Conservation (phyloP, 306 rosid genomes). For the Inga laurina region DNA sequence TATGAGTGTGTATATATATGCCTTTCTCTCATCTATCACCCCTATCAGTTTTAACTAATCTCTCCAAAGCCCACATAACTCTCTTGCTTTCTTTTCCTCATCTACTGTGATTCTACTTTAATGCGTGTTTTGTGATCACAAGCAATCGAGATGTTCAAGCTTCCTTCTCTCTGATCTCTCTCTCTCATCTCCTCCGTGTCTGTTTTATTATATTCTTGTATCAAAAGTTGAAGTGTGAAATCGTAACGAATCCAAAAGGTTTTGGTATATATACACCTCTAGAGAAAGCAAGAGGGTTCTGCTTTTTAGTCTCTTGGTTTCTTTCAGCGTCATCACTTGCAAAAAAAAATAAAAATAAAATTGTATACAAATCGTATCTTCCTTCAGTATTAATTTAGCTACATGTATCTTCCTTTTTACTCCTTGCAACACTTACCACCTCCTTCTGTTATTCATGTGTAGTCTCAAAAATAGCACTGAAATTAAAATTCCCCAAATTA, state of each 20-base stretch:
- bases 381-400: background rate
- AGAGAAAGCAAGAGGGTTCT: conserved; percentile 18
- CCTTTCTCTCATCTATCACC: background rate
- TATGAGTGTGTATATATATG: background rate
- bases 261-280: conserved; percentile 20
- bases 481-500: background rate
- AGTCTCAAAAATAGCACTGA: background rate
- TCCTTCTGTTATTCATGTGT: background rate
- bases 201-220: background rate
- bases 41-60: background rate
- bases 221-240: conserved; percentile 24
- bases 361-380: background rate
- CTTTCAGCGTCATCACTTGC: background rate
- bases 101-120: background rate
- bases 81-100: background rate
- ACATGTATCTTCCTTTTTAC: no score
- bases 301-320: background rate
- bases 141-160: background rate
- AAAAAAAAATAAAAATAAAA: background rate
- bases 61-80: no score
- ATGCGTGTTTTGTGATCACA: background rate
- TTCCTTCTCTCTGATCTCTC: background rate
- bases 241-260: conserved; percentile 25
- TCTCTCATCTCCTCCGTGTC: background rate
- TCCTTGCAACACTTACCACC: background rate